phyloP scores from a whole-genome alignment of 768 basidiomycete genomes.

The Mrakia blollopis region DNA sequence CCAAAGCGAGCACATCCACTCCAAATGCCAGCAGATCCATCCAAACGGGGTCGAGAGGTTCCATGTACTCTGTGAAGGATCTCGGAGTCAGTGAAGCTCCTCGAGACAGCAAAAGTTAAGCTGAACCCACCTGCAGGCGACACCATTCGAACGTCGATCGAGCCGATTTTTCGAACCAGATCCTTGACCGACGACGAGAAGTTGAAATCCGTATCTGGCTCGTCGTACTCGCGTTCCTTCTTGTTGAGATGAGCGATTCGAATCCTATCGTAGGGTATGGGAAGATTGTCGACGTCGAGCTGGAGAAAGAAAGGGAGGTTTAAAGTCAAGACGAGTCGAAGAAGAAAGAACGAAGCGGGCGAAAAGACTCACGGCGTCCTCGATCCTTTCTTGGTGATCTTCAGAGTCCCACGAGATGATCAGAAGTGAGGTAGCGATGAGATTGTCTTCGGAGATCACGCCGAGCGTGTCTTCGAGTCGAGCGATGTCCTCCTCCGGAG shows the following conservation, averaged over 20 bases:
- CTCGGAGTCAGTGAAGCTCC: not conserved
- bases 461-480: constrained; percentile 3
- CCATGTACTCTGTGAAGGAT: not conserved
- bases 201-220: not conserved
- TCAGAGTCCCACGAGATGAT: not conserved
- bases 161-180: not conserved
- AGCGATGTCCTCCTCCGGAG: not conserved
- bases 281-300: not conserved
- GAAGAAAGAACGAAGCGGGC: too few species aligned
- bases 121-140: not conserved
- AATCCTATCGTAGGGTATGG: not conserved
- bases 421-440: not conserved
- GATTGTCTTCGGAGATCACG: not conserved
- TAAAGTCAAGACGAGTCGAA: not conserved
- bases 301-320: not conserved
- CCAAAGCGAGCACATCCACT: not conserved
- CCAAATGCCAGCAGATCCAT: not conserved
- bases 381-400: not conserved
- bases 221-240: too few species aligned
- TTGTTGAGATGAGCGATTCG: not conserved
- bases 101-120: not conserved
- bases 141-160: not conserved
- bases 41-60: constrained; percentile 10
- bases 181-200: not conserved
- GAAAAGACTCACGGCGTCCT: not conserved